Conservation (phyloP, 345 rosid genomes). For the Turnera subulata region DNA sequence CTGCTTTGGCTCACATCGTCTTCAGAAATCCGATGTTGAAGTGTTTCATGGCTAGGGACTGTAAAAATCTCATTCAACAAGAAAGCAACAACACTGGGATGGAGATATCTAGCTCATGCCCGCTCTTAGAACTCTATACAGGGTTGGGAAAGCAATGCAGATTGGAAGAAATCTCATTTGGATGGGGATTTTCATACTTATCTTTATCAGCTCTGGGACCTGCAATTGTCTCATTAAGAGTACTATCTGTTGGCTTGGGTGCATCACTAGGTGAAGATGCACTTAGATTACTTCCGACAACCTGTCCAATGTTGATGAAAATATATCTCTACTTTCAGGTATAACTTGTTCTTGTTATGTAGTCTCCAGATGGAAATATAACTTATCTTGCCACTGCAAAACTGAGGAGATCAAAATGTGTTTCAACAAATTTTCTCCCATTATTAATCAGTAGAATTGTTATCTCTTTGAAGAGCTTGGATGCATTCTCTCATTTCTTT, state of each 20-base stretch:
- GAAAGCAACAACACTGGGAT: constrained; percentile 20
- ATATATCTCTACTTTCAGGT: constrained; percentile 73
- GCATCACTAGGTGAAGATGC: constrained; percentile 62
- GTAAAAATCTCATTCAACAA: constrained; percentile 47
- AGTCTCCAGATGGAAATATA: not conserved
- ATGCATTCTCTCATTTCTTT: not conserved
- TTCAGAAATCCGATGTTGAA: constrained; percentile 50
- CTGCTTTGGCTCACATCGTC: constrained; percentile 48
- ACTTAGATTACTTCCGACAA: constrained; percentile 40
- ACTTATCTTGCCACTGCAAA: not conserved
- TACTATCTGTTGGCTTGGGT: constrained; percentile 64
- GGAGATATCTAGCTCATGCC: constrained; percentile 19
- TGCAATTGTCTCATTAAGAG: constrained; percentile 42
- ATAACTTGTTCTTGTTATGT: constrained; percentile 5
- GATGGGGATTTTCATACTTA: constrained; percentile 67
- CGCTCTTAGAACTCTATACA: constrained; percentile 29
- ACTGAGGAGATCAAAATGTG: not conserved
- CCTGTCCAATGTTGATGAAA: constrained; percentile 63
- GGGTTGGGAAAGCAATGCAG: constrained; percentile 41
- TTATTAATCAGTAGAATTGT: not conserved
- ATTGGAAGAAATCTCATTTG: constrained; percentile 56
- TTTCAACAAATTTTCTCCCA: not conserved
- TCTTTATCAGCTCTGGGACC: constrained; percentile 55
- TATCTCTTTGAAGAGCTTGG: not conserved
- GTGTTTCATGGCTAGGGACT: constrained; percentile 60